Base-by-base conservation (phyloP, 371 early-diverging fungal species). In the Neoconidiobolus thromboides region DNA sequence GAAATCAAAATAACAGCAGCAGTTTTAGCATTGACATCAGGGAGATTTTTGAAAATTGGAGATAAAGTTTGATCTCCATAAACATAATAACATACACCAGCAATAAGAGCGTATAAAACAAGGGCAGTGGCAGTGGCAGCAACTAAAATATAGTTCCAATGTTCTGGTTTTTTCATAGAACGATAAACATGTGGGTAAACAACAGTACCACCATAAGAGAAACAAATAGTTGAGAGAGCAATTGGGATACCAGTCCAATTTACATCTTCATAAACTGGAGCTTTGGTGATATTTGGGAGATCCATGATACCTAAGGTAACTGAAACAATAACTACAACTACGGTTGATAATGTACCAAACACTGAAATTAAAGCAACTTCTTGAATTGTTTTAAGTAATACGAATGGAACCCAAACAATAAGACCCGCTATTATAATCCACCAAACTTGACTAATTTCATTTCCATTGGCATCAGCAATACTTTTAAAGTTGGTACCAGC, bases 161-260 rank as follows among this genome's bases (percentile, higher is more conserved):
- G 64, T 60, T 74, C 70, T 58, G 88, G 91, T 26, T 78, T 65
- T 62, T 76, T 74, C 90, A 93, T 88, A 15, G 87, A 82, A 37
- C 78, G 78, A 67, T 89, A 88, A 38, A 91, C 81, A 63, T 87
- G 85, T n/a, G 89, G 86, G 58, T 83, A 88, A 53, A 87, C 78
- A 26, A 83, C 77, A 64, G 86, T 88, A 49, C 87, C 89, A 60
- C 89, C 86, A 60, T 82, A 88, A 64, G 79, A 76, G 67, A 86
- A 85, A 55, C 81, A 84, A 58, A 76, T 74, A 80, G 88, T 84
- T 12, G 86, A 61, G 7, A 66, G 49, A 46, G 63, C 53, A 7
- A 56, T 39, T 36, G 66, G 61, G 43, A 64, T 71, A 14, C 71
- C 62, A 68, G 73, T 73, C 43, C 75, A 73, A 46, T 76, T 73